Evolutionary conservation across 2,329 filamentous ascomycete species (phyloP), one percentile per base, ranked within the genome.

Genomic region (Arthrobotrys iridis): DNA sequence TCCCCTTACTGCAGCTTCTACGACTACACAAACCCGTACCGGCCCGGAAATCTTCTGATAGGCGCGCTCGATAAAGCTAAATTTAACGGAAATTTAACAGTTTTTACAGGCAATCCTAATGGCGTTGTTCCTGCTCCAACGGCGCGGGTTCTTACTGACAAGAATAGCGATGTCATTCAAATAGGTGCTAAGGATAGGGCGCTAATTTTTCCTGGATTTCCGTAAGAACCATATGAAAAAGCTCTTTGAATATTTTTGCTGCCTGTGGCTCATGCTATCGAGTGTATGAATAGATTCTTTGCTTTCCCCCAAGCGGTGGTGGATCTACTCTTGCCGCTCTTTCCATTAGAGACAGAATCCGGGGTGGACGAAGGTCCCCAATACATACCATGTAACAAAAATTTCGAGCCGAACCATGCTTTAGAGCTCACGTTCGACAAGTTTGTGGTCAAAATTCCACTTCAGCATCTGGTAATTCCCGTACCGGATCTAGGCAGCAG

Each of bases 1-100:
- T 35, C n/a, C n/a, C 46, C 52, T n/a, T 55, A 13, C 20, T 28
- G 28, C 22, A 65, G 62, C 35, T 65, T 40, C 18, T 65, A 65
- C 18, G 28, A 55, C 10, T 2, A 55, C n/a, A 41, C 45, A 7
- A 18, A 41, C 24, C 4, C 30, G 24, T 20, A 65, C 13, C 22
- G 18, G 13, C 45, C 62, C 1, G 46, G 62, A 5, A 20, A 45
- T 18, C 30, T 65, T 11, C 26, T 65, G 18, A 18, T 65, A 11
- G 62, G 62, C 15, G 62, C 45, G n/a, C 13, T 65, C n/a, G 62
- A 65, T 65, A 10, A 41, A 1, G 35, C 52, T 22, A 65, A 65
- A 18, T 65, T 65, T 45, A 28, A 45, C 6, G 62, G 62, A 13
- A 65, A 55, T 45, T 22, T 65, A 18, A 55, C n/a, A 30, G 22